Conservation (phyloP, 2,329 filamentous ascomycete genomes). For the Fusarium sp. region DNA sequence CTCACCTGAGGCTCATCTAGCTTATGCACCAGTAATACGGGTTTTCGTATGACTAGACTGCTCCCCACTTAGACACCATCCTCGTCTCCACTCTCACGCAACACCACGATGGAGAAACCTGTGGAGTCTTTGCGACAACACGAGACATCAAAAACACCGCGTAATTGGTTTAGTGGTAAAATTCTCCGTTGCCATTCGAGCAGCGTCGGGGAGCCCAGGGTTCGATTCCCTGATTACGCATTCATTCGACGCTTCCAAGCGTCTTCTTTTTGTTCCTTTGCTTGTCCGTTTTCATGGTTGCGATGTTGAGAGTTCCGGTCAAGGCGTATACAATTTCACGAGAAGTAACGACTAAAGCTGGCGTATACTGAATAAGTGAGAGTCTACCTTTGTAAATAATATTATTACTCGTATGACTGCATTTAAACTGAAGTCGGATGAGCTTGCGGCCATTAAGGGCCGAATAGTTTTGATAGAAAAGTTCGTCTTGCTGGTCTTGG, state of each 20-base stretch:
- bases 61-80: background rate
- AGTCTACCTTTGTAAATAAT: rapidly evolving
- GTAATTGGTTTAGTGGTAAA: conserved; percentile 3
- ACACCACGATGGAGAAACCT: background rate
- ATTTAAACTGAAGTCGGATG: background rate
- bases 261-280: background rate
- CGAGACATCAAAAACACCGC: background rate
- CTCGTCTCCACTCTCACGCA: background rate
- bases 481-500: no score
- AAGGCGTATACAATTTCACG: no score
- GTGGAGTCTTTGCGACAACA: background rate
- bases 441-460: no score
- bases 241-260: rapidly evolving
- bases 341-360: rapidly evolving
- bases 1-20: background rate
- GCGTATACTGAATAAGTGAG: no score
- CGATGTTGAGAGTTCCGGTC: background rate
- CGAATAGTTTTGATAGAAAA: no score
- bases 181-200: background rate
- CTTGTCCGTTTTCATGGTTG: background rate
- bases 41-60: background rate
- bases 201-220: background rate
- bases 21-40: background rate
- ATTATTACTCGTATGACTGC: rapidly evolving
- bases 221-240: background rate